These are phyloP conservation scores for Fusarium fracticaudum DNA, from an alignment of 2,329 filamentous ascomycete genomes.

Conservation along the genomic window DNA sequence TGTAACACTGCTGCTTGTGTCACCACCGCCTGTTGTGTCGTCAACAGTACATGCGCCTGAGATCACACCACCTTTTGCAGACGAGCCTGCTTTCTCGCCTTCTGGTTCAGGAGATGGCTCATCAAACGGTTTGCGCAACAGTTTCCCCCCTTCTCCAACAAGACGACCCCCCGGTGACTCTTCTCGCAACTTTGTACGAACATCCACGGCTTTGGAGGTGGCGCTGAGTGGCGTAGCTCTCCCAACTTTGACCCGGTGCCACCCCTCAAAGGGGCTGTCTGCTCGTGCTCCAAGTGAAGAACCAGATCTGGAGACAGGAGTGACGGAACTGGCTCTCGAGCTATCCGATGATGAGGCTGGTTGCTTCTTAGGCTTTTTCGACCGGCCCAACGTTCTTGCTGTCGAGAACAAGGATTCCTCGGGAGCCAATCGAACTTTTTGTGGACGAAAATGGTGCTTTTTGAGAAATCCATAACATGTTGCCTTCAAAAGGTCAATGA, in stretches of 20 bases:
- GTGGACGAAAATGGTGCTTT: slow-evolving; percentile 74
- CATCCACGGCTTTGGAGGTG: background rate
- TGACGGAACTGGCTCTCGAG: slow-evolving; percentile 23
- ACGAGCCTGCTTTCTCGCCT: background rate
- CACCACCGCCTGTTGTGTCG: background rate
- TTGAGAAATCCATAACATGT: slow-evolving; percentile 80
- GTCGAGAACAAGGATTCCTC: slow-evolving; percentile 42
- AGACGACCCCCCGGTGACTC: slow-evolving; percentile 37
- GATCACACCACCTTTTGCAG: background rate
- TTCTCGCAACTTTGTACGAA: background rate
- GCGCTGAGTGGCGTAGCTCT: slow-evolving; percentile 11
- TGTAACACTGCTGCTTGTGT: background rate
- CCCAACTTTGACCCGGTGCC: slow-evolving; percentile 51
- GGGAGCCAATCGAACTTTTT: slow-evolving; percentile 38
- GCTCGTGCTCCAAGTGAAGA: background rate
- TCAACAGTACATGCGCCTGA: background rate
- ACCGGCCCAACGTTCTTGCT: slow-evolving; percentile 24
- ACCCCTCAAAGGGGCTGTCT: slow-evolving; percentile 48
- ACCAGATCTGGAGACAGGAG: slow-evolving; percentile 4
- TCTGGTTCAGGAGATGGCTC: slow-evolving; percentile 41
- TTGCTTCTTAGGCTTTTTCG: slow-evolving; percentile 26
- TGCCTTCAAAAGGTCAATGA: slow-evolving; percentile 70
- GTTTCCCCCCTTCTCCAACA: slow-evolving; percentile 52
- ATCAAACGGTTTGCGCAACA: slow-evolving; percentile 58
- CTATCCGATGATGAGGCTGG: slow-evolving; percentile 6